Evolutionary conservation across 192 early-diverging fungal species (phyloP).

Genomic region (Gaertneriomyces semiglobifer): DNA sequence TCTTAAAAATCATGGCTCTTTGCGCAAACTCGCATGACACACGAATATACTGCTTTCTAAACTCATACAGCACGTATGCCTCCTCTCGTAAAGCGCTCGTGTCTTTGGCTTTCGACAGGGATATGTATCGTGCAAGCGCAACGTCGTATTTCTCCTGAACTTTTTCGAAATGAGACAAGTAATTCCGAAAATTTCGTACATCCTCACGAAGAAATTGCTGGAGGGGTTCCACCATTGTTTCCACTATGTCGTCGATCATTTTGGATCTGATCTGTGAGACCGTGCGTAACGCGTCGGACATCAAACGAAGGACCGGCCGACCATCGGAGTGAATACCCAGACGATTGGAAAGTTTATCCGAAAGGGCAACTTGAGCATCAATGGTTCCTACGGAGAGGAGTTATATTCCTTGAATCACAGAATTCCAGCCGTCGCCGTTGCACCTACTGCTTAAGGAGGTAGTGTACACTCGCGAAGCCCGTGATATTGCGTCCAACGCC

Average conservation of each 20-base stretch:
- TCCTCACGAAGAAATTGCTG: slow-evolving; percentile 58
- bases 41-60: slow-evolving; percentile 61
- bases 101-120: slow-evolving; percentile 63
- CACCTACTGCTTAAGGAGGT: slow-evolving; percentile 9
- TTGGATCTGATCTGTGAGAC: slow-evolving; percentile 31
- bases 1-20: slow-evolving; percentile 55
- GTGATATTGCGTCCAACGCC: slow-evolving; percentile 5
- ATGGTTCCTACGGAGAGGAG: neutral
- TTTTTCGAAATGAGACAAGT: slow-evolving; percentile 40
- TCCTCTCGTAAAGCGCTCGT: slow-evolving; percentile 64
- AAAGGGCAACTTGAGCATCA: neutral
- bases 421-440: neutral
- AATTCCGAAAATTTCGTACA: slow-evolving; percentile 62
- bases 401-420: neutral
- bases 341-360: neutral
- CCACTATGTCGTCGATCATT: slow-evolving; percentile 52
- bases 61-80: slow-evolving; percentile 64
- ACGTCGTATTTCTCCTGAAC: slow-evolving; percentile 60
- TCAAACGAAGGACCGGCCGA: neutral
- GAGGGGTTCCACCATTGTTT: slow-evolving; percentile 57
- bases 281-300: slow-evolving; percentile 26
- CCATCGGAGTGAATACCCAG: neutral
- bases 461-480: slow-evolving; percentile 1
- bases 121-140: slow-evolving; percentile 55
- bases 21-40: slow-evolving; percentile 52